These are phyloP conservation scores for Neostapfia colusana DNA, from an alignment of 176 grass and related monocot species.

Conservation along the genomic window DNA sequence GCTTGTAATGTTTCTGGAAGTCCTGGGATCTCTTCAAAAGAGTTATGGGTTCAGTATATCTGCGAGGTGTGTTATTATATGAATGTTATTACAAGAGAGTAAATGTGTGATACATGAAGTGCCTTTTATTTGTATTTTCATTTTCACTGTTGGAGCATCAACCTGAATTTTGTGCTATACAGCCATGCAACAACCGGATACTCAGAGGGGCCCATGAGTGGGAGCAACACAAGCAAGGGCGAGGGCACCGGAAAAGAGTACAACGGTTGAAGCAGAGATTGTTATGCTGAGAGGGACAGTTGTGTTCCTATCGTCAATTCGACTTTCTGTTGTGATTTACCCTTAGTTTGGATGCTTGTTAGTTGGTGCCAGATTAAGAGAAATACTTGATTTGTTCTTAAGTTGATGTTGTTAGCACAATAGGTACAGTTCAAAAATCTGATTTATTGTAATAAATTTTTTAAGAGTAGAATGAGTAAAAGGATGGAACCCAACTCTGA, in stretches of 20 bases:
- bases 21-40: constrained; percentile 37
- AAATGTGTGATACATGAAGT: not conserved
- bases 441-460: no score
- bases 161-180: constrained; percentile 27
- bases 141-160: not conserved
- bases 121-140: not conserved
- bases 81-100: not conserved
- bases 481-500: no score
- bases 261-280: constrained; percentile 52
- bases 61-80: constrained; percentile 61
- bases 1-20: constrained; percentile 8
- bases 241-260: constrained; percentile 71
- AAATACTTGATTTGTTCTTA: no score
- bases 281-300: no score
- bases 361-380: no score
- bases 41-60: constrained; percentile 75
- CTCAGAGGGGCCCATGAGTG: constrained; percentile 78
- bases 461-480: no score
- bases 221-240: constrained; percentile 85
- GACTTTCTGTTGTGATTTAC: no score
- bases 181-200: constrained; percentile 79
- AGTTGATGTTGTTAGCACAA: no score
- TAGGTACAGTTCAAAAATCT: no score
- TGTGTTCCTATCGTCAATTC: no score
- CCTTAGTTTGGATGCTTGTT: no score